Base-by-base conservation (phyloP, 2,329 filamentous ascomycete genomes). In the Nemania sp. region DNA sequence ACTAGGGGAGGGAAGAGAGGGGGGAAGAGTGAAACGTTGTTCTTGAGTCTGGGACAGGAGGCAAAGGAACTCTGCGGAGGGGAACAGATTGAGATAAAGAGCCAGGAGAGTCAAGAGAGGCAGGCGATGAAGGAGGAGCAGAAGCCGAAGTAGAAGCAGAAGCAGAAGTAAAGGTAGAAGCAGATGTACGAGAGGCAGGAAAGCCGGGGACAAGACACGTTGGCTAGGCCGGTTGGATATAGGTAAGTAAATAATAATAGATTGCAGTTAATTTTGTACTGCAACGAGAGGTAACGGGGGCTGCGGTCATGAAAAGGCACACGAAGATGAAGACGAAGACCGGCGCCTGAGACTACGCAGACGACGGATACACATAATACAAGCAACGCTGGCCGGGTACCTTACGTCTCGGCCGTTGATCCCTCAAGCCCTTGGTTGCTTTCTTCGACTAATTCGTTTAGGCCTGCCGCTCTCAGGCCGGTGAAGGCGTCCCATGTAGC, bases 1-100 rank as follows among this genome's bases (percentile, higher is more conserved):
- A 48, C 34, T 30, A 22, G 33, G 31, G 15, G 22, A 14, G 9
- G 28, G 28, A 11, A 11, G 26, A 11, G 26, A 11, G 26, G 26
- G 43, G 52, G 57, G 53, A 37, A 48, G 42, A 51, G 41, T 69
- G 67, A 70, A 64, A 70, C 67, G 67, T 50, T 68, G 66, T 66
- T 68, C 63, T 64, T 66, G 55, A 66, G 57, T 46, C 56, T 60
- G 48, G 57, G 49, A 60, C 60, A 61, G 33, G 37, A 56, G 11
- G 50, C 36, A 58, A 61, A 60, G 54, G 37, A 43, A 53, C 28
- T 39, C 24, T 45, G 50, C 33, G 61, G 64, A 62, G 60, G 61
- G 40, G 49, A 43, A 60, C 49, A 63, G 49, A 58, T 49, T 49
- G 61, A 61, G 60, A 63, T 65, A 64, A 67, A 66, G 63, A 61